A percentile compares a stretch with the other conserved stretches of the same genome.
Conservation (phyloP, 768 basidiomycete species). For the Boletus eberwhitei region DNA sequence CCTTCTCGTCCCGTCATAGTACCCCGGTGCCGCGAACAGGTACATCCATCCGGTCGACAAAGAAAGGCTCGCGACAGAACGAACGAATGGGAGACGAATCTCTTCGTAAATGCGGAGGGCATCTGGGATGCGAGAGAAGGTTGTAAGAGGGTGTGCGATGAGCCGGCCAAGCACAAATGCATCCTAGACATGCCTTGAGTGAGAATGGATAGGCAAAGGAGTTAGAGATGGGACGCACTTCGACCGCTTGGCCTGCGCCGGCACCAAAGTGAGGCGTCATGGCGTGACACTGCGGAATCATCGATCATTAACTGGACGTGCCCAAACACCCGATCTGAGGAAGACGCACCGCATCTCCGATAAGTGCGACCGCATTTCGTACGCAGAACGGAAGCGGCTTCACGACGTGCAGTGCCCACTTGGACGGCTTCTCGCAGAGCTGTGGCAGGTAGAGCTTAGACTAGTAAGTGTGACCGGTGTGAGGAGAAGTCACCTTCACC, state of each 20-base stretch:
- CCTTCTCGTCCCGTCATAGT: slow-evolving; percentile 22
- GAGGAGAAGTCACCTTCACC: slow-evolving; percentile 21
- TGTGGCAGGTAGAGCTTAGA: slow-evolving; percentile 1
- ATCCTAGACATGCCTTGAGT: slow-evolving; percentile 3
- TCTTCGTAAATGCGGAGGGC: slow-evolving; percentile 13
- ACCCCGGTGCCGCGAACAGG: slow-evolving; percentile 16
- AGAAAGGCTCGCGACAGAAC: slow-evolving; percentile 14
- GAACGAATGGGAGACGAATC: slow-evolving; percentile 15
- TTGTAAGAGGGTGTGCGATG: slow-evolving; percentile 18
- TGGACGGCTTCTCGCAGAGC: slow-evolving; percentile 36
- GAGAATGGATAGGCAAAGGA: neutral
- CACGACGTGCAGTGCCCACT: slow-evolving; percentile 46
- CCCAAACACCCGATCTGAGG: neutral
- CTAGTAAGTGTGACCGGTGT: neutral
- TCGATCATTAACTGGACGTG: neutral
- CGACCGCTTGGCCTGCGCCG: slow-evolving; percentile 26
- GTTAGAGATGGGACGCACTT: slow-evolving; percentile 7
- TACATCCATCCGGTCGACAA: slow-evolving; percentile 17
- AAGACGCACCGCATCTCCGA: slow-evolving; percentile 46
- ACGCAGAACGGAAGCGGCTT: slow-evolving; percentile 39
- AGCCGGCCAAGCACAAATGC: slow-evolving; percentile 24
- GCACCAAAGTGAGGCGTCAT: slow-evolving; percentile 23
- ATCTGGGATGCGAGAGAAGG: neutral
- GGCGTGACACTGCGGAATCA: slow-evolving; percentile 17
- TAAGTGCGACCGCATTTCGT: slow-evolving; percentile 39